A percentile compares a stretch with the other conserved stretches of the same genome.
phyloP scores from a whole-genome alignment of 352 stramenopile genomes.

The Globisporangium okanoganense region DNA sequence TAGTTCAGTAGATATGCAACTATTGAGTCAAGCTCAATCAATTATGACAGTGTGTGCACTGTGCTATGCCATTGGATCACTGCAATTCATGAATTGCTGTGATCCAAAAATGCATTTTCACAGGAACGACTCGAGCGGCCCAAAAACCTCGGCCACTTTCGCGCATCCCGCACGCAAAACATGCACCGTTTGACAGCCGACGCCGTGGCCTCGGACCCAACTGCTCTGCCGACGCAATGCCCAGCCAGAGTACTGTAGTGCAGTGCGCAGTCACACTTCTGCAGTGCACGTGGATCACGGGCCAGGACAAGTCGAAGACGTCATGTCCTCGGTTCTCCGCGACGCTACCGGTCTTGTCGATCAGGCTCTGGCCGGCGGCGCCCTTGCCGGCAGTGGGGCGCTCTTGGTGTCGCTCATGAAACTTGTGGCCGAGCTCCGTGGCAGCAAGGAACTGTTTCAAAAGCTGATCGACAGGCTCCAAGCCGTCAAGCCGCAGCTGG shows the following conservation, averaged over 20 bases:
- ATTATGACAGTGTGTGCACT: not conserved
- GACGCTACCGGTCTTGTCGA: not conserved
- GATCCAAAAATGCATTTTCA: not conserved
- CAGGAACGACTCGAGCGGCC: not conserved
- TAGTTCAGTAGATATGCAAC: not conserved
- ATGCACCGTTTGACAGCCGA: not conserved
- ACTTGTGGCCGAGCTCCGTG: constrained; percentile 13
- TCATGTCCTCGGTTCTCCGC: constrained; percentile 1
- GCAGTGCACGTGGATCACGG: not conserved
- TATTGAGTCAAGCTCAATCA: not conserved
- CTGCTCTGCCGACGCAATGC: not conserved
- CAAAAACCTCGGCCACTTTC: not conserved
- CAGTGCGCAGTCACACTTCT: not conserved
- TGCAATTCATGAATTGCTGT: no score
- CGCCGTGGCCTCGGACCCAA: not conserved
- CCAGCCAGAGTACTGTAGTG: not conserved
- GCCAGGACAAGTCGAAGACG: not conserved
- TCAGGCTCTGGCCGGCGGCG: not conserved
- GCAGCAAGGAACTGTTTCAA: constrained; percentile 18
- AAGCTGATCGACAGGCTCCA: constrained; percentile 11
- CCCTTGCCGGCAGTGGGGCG: not conserved
- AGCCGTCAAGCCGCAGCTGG: constrained; percentile 6
- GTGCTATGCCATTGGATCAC: not conserved
- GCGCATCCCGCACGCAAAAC: not conserved
- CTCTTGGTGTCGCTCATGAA: constrained; percentile 9